These are phyloP conservation scores for Fusarium poae DNA, from an alignment of 2,329 filamentous ascomycete genomes.

Conservation along the genomic window DNA sequence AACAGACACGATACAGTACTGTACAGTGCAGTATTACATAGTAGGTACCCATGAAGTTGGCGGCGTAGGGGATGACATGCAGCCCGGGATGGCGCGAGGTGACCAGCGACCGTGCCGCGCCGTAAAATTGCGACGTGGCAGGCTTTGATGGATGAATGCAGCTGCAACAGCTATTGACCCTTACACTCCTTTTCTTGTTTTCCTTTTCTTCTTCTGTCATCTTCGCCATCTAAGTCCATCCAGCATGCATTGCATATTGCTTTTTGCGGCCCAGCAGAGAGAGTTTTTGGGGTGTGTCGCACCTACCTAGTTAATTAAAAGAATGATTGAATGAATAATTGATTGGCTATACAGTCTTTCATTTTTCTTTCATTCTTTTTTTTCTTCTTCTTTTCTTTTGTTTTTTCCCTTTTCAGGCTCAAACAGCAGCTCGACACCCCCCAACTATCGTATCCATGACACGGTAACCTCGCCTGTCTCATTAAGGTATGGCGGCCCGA, in stretches of 20 bases:
- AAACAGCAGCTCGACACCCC: background rate
- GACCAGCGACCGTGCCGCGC: conserved; percentile 47
- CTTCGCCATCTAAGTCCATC: conserved; percentile 7
- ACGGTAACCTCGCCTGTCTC: conserved; percentile 40
- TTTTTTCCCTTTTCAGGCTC: background rate
- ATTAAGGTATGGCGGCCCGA: conserved; percentile 43
- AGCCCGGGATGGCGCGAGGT: conserved; percentile 50
- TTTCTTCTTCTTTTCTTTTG: background rate
- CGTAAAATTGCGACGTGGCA: conserved; percentile 52
- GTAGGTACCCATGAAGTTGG: conserved; percentile 32
- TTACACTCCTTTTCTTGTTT: conserved; percentile 13
- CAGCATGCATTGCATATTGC: conserved; percentile 5
- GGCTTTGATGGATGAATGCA: conserved; percentile 37
- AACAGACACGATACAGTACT: background rate
- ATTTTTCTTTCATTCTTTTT: background rate
- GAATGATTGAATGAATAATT: background rate
- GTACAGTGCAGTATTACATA: background rate
- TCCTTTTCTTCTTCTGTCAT: conserved; percentile 1
- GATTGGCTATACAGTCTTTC: conserved; percentile 14
- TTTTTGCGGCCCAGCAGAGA: conserved; percentile 12
- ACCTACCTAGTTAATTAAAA: background rate
- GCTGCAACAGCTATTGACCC: conserved; percentile 31
- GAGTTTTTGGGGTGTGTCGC: conserved; percentile 14
- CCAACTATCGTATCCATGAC: conserved; percentile 23
- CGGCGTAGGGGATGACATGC: conserved; percentile 49